Conservation (phyloP, 257 asterid species). For the Dorcoceras hygrometricum region DNA sequence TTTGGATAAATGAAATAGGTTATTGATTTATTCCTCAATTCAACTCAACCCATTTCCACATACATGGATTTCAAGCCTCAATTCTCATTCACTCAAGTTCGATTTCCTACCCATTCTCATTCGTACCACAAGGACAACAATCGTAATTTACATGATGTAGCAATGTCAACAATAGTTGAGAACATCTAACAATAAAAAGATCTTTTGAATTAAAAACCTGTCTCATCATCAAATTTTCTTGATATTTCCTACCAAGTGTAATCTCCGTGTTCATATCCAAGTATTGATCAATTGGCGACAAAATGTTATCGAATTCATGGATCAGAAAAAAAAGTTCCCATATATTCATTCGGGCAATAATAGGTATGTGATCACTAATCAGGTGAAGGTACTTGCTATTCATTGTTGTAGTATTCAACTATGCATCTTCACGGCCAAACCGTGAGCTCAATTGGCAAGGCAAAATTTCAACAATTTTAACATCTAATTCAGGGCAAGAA, state of each 20-base stretch:
- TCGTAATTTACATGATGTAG: background rate
- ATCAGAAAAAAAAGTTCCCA: background rate
- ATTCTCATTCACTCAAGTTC: background rate
- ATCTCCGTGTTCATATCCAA: no score
- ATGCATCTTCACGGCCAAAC: conserved; percentile 2
- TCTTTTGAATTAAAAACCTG: background rate
- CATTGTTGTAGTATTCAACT: conserved; percentile 6
- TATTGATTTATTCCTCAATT: no score
- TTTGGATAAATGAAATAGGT: no score
- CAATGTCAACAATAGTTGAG: background rate
- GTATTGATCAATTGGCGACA: background rate
- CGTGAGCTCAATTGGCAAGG: background rate
- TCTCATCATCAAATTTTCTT: background rate
- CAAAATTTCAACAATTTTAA: background rate
- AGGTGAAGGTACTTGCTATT: background rate
- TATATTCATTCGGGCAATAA: background rate
- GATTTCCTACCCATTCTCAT: background rate
- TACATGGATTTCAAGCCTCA: background rate
- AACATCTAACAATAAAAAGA: background rate
- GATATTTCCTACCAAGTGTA: no score
- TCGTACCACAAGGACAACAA: no score
- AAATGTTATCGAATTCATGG: background rate
- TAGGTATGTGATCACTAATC: background rate
- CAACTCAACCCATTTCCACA: no score
- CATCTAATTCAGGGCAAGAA: conserved; percentile 2